Evolutionary conservation across 331 rosid species (phyloP).

Genomic region (Malus hybrid): DNA sequence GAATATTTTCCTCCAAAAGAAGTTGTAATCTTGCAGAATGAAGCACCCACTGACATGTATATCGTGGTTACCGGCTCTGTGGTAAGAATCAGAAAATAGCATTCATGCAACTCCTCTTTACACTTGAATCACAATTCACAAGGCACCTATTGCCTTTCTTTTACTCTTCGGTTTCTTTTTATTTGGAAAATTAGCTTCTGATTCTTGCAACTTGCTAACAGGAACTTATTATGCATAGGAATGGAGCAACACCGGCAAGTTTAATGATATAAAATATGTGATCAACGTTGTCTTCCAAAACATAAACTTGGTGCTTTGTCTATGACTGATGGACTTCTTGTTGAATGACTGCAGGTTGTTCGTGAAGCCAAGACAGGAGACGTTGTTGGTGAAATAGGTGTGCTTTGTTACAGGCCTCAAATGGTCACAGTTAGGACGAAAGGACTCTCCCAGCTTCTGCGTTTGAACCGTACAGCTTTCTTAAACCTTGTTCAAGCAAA

Average conservation of each 20-base stretch:
- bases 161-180: background rate
- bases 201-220: constrained; percentile 10
- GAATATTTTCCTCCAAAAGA: constrained; percentile 80
- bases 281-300: background rate
- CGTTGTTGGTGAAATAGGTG: constrained; percentile 65
- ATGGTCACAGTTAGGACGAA: constrained; percentile 58
- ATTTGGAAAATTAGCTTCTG: background rate
- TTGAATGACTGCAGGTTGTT: constrained; percentile 38
- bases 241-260: constrained; percentile 52
- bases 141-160: background rate
- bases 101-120: background rate
- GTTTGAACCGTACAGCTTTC: constrained; percentile 54
- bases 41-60: constrained; percentile 68
- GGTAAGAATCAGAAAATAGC: constrained; percentile 27
- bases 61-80: constrained; percentile 53
- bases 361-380: constrained; percentile 47
- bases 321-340: background rate
- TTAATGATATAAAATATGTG: background rate
- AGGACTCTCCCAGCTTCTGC: constrained; percentile 62
- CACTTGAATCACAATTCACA: background rate
- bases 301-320: background rate
- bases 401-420: constrained; percentile 76
- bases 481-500: constrained; percentile 46
- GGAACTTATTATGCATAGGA: constrained; percentile 35
- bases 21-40: constrained; percentile 60